These are phyloP conservation scores for Erythrobasidium yunnanense DNA, from an alignment of 768 basidiomycete genomes.

Conservation along the genomic window DNA sequence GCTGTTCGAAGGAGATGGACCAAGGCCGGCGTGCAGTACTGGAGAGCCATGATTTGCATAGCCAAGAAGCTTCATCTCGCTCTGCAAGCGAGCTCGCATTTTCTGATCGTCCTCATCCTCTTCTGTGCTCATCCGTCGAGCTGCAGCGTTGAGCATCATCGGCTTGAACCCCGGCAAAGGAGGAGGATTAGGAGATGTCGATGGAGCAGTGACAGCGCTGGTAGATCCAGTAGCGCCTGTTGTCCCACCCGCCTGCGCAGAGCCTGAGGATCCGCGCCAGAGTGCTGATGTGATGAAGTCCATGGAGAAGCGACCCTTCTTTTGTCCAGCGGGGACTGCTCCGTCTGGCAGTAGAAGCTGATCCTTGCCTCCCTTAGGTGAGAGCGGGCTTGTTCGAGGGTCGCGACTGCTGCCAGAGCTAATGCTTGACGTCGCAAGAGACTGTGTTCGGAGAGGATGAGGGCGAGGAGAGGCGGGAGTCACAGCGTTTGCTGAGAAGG, in stretches of 20 bases:
- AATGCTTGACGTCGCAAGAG: constrained; percentile 26
- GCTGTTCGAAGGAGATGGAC: constrained; percentile 44
- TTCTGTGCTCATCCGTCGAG: constrained; percentile 48
- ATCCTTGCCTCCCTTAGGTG: not conserved
- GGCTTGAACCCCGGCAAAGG: constrained; percentile 40
- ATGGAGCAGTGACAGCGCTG: no score
- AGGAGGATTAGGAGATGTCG: constrained; percentile 30
- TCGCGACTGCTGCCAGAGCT: not conserved
- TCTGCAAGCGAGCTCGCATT: constrained; percentile 44
- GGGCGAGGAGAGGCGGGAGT: constrained; percentile 36
- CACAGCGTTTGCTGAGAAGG: constrained; percentile 33
- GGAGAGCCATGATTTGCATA: constrained; percentile 40
- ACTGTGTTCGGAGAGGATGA: constrained; percentile 40
- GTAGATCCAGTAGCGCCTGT: constrained; percentile 58
- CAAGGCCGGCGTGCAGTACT: constrained; percentile 44
- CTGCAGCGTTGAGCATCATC: constrained; percentile 64
- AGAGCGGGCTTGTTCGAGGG: constrained; percentile 1
- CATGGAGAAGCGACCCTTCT: constrained; percentile 28
- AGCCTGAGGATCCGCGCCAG: constrained; percentile 63
- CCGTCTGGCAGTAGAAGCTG: no score
- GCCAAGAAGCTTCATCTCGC: constrained; percentile 90
- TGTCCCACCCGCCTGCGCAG: constrained; percentile 45
- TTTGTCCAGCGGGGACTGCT: constrained; percentile 25
- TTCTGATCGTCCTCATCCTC: constrained; percentile 67
- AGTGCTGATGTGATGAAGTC: constrained; percentile 52